These are phyloP conservation scores for Cajanus cajan DNA, from an alignment of 306 rosid genomes.

Conservation along the genomic window DNA sequence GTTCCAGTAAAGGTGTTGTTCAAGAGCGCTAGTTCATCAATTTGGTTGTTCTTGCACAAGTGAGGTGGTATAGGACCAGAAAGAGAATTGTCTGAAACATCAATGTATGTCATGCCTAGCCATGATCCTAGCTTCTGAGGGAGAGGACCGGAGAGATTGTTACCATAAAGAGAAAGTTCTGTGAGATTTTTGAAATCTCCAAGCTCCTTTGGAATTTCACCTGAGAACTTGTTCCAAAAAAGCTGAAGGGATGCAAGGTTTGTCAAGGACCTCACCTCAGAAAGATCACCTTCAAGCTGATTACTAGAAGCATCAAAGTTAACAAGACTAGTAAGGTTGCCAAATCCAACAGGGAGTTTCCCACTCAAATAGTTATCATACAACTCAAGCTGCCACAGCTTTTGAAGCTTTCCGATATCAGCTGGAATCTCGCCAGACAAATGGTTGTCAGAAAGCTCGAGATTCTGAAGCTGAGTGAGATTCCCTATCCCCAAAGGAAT, in stretches of 20 bases:
- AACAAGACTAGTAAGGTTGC: constrained; percentile 63
- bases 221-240: constrained; percentile 54
- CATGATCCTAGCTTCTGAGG: constrained; percentile 76
- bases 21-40: constrained; percentile 41
- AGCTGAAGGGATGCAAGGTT: constrained; percentile 60
- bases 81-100: constrained; percentile 73
- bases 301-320: constrained; percentile 60
- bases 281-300: constrained; percentile 66
- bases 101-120: constrained; percentile 53
- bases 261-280: constrained; percentile 55
- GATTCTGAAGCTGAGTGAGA: constrained; percentile 56
- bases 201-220: constrained; percentile 65
- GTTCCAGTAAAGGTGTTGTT: constrained; percentile 74
- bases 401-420: constrained; percentile 57
- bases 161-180: constrained; percentile 55
- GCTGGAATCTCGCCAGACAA: constrained; percentile 64
- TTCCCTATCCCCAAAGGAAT: constrained; percentile 70
- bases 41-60: constrained; percentile 65
- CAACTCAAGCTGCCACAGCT: constrained; percentile 60
- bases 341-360: constrained; percentile 57
- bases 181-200: constrained; percentile 55
- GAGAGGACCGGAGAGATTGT: constrained; percentile 63
- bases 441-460: constrained; percentile 65
- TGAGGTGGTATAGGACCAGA: constrained; percentile 72
- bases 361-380: constrained; percentile 58